A percentile compares a stretch with the other conserved stretches of the same genome.
phyloP scores from a whole-genome alignment of 768 basidiomycete species.

The Chiua virens region DNA sequence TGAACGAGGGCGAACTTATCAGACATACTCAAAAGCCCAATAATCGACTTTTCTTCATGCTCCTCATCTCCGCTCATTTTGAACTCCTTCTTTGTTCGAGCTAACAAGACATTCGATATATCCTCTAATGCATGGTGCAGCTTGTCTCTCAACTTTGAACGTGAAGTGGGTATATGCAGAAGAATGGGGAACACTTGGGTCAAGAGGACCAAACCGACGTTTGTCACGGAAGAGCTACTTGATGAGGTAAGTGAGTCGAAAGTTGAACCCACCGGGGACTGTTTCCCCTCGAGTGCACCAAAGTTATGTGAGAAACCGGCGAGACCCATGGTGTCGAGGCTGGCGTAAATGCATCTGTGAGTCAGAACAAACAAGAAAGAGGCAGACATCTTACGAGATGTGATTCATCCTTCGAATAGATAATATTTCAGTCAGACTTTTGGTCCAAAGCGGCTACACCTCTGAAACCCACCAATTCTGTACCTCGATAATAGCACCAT shows the following conservation, averaged over 20 bases:
- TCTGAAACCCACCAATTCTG: constrained; percentile 29
- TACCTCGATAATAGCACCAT: constrained; percentile 36
- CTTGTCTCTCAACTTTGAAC: constrained; percentile 28
- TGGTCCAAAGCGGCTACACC: neutral
- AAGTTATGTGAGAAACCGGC: constrained; percentile 65
- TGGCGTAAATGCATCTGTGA: constrained; percentile 9
- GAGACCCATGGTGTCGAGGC: constrained; percentile 58
- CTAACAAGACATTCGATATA: constrained; percentile 42
- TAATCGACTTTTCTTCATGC: constrained; percentile 28
- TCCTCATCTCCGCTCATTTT: constrained; percentile 19
- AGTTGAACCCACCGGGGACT: constrained; percentile 37
- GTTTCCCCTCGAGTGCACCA: constrained; percentile 50
- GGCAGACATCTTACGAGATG: constrained; percentile 26
- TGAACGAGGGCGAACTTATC: constrained; percentile 5
- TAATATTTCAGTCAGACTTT: neutral
- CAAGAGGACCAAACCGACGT: constrained; percentile 35
- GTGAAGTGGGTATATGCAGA: constrained; percentile 36
- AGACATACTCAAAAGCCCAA: constrained; percentile 25
- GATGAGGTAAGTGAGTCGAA: constrained; percentile 38
- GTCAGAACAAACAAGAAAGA: neutral
- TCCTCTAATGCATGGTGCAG: constrained; percentile 37
- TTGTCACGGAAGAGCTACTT: constrained; percentile 21
- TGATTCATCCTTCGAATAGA: constrained; percentile 31
- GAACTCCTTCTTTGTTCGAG: constrained; percentile 36
- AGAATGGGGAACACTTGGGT: constrained; percentile 38